These are phyloP conservation scores for Wolfiporia cocos DNA, from an alignment of 1,284 basidiomycete species.

Conservation along the genomic window DNA sequence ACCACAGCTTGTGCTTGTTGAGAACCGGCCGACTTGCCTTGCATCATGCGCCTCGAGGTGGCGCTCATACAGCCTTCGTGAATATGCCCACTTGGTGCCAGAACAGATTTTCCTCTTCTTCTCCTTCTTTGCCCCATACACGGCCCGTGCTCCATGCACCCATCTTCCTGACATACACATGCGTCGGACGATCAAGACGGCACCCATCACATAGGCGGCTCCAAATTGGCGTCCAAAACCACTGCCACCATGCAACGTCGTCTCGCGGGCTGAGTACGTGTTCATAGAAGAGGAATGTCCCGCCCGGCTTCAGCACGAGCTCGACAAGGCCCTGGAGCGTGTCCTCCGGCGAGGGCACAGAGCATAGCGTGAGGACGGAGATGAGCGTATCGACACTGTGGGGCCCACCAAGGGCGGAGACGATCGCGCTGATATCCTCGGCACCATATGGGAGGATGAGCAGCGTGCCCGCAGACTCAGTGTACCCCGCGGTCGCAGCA, in stretches of 20 bases:
- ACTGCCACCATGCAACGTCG: slow-evolving; percentile 63
- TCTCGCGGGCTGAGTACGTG: slow-evolving; percentile 46
- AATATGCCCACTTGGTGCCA: slow-evolving; percentile 51
- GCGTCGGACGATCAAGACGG: slow-evolving; percentile 48
- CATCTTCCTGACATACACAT: slow-evolving; percentile 43
- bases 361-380: slow-evolving; percentile 54
- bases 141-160: slow-evolving; percentile 35
- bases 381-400: slow-evolving; percentile 49
- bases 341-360: slow-evolving; percentile 43
- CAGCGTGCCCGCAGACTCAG: slow-evolving; percentile 38
- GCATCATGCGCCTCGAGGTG: no score
- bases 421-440: slow-evolving; percentile 43
- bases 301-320: slow-evolving; percentile 49
- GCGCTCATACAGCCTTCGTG: no score
- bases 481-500: slow-evolving; percentile 46
- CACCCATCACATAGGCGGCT: slow-evolving; percentile 50
- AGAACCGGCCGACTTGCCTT: no score
- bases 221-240: slow-evolving; percentile 67
- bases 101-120: slow-evolving; percentile 45
- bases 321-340: slow-evolving; percentile 37
- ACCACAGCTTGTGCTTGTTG: no score
- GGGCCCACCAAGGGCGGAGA: slow-evolving; percentile 32
- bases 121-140: slow-evolving; percentile 38
- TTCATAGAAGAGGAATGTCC: slow-evolving; percentile 56
- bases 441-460: slow-evolving; percentile 48